Evolutionary conservation across 2,329 filamentous ascomycete species (phyloP).

Genomic region (Graphilbum fragrans): DNA sequence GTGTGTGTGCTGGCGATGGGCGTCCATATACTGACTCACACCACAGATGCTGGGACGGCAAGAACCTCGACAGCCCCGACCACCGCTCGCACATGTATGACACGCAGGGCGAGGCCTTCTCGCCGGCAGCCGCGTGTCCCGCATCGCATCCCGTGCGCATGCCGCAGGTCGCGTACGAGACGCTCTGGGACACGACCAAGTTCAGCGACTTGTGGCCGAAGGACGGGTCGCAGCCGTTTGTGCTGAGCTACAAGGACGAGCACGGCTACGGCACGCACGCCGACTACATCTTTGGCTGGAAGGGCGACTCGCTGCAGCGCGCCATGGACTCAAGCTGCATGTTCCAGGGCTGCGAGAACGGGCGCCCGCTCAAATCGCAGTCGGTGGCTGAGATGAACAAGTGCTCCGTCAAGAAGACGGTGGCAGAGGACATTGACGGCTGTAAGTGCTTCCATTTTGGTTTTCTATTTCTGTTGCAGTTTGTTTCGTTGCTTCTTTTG

Average conservation of each 20-base stretch:
- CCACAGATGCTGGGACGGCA: constrained; percentile 29
- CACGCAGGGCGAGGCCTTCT: constrained; percentile 15
- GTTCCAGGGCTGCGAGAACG: constrained; percentile 20
- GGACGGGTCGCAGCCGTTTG: no score
- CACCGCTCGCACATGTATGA: constrained; percentile 25
- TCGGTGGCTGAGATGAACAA: constrained; percentile 19
- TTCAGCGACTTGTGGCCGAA: constrained; percentile 25
- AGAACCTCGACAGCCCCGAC: constrained; percentile 29
- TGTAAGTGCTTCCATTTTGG: no score
- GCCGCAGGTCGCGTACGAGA: constrained; percentile 27
- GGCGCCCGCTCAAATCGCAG: constrained; percentile 19
- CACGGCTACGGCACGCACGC: no score
- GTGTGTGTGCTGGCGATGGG: constrained; percentile 49
- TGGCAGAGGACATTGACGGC: constrained; percentile 19
- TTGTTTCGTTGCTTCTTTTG: no score
- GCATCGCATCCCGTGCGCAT: constrained; percentile 18
- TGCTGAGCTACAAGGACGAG: no score
- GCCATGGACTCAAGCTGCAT: no score
- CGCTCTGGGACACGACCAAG: constrained; percentile 28
- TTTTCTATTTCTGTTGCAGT: no score
- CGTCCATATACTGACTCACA: constrained; percentile 39
- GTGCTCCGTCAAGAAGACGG: constrained; percentile 17
- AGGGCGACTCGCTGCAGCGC: no score
- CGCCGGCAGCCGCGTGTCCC: constrained; percentile 14
- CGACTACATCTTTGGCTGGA: no score